Evolutionary conservation across 2,329 filamentous ascomycete species (phyloP).

Genomic region (Neofusicoccum ribis): DNA sequence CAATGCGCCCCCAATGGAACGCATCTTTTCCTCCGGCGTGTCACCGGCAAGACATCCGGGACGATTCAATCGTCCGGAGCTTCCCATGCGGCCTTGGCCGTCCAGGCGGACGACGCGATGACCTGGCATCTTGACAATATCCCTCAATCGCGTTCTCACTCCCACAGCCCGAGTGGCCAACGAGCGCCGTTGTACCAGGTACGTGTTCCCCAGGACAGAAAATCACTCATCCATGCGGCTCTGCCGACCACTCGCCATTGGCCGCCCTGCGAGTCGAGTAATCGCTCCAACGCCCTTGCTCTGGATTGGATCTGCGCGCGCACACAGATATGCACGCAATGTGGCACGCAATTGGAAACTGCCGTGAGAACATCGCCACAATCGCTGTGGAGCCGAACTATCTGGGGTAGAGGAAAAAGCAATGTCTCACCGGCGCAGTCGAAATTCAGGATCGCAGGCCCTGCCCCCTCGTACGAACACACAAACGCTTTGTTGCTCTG

Average conservation of each 20-base stretch:
- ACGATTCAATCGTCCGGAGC: neutral
- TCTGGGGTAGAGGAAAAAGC: neutral
- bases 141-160: neutral
- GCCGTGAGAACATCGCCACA: neutral
- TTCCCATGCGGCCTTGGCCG: neutral
- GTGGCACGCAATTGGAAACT: neutral
- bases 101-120: neutral
- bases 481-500: slow-evolving; percentile 4
- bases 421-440: too few relatives aligned
- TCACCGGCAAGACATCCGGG: slow-evolving; percentile 3
- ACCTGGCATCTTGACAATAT: neutral
- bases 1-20: neutral
- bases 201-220: neutral
- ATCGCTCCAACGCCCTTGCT: neutral
- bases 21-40: neutral
- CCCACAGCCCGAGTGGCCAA: neutral
- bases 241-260: neutral
- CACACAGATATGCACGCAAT: neutral
- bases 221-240: slow-evolving; percentile 13
- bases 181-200: neutral
- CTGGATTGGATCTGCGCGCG: neutral
- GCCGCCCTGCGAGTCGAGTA: neutral
- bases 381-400: neutral
- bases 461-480: neutral
- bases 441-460: neutral